Percentiles rank a stretch among this genome's conserved stretches.
phyloP scores from a whole-genome alignment of 1,139 yeast species.

The Pneumocystis wakefieldiae region DNA sequence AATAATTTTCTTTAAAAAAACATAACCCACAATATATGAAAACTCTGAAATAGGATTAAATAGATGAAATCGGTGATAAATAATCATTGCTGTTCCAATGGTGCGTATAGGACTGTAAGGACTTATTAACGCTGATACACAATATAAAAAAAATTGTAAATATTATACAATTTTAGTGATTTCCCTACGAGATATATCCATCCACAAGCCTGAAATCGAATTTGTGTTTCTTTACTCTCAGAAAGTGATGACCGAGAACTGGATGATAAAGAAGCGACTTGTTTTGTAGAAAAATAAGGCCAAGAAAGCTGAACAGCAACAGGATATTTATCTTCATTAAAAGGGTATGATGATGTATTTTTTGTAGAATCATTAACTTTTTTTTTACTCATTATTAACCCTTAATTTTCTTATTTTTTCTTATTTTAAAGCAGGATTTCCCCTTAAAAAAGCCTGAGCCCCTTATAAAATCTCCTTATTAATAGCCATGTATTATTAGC shows the following conservation, averaged over 20 bases:
- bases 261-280: conserved; percentile 2
- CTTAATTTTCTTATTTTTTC: background rate
- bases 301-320: conserved; percentile 9
- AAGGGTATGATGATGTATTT: background rate
- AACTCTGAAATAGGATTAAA: conserved; percentile 16
- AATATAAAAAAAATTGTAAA: background rate
- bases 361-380: background rate
- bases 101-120: conserved; percentile 40
- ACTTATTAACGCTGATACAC: conserved; percentile 1
- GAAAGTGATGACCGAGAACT: conserved; percentile 3
- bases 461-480: no score
- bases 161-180: conserved; percentile 5
- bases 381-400: background rate
- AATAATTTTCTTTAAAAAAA: conserved; percentile 14
- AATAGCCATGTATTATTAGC: no score
- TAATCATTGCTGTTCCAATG: conserved; percentile 51
- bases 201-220: conserved; percentile 6
- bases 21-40: conserved; percentile 24
- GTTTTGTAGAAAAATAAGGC: conserved; percentile 6
- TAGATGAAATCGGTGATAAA: conserved; percentile 56
- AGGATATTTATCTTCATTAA: conserved; percentile 1
- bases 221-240: conserved; percentile 8
- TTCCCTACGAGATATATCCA: conserved; percentile 9
- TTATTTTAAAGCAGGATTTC: background rate
- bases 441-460: no score